phyloP scores from a whole-genome alignment of 176 grass and related monocot genomes.

The Triticum dicoccoides region DNA sequence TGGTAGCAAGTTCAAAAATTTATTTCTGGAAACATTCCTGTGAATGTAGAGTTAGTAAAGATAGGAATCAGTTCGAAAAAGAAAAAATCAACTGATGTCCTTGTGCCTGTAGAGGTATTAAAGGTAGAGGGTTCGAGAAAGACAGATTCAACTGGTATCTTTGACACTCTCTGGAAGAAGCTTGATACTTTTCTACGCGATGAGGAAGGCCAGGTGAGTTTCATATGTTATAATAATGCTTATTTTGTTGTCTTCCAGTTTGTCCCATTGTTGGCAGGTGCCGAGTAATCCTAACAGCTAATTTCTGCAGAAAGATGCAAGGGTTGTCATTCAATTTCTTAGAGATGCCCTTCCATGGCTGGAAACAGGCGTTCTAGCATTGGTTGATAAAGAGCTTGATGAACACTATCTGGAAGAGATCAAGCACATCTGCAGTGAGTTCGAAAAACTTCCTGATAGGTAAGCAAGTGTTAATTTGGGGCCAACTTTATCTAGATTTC shows the following conservation, averaged over 20 bases:
- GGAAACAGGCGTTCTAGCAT: not conserved
- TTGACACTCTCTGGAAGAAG: slow-evolving; percentile 13
- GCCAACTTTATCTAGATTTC: not conserved
- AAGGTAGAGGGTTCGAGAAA: no score
- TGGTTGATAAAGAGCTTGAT: not conserved
- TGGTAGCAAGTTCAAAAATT: not conserved
- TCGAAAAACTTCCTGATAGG: slow-evolving; percentile 16
- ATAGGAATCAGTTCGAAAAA: not conserved
- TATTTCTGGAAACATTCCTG: not conserved
- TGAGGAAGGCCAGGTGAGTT: slow-evolving; percentile 28
- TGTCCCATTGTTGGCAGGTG: not conserved
- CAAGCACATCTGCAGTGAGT: slow-evolving; percentile 13
- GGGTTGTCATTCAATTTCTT: slow-evolving; percentile 22
- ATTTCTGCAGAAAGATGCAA: slow-evolving; percentile 32
- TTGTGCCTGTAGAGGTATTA: no score
- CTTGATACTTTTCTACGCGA: slow-evolving; percentile 34
- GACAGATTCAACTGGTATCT: no score
- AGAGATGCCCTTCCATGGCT: slow-evolving; percentile 20
- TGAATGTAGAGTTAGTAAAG: not conserved
- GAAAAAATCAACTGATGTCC: not conserved
- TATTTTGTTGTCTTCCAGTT: not conserved
- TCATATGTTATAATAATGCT: not conserved
- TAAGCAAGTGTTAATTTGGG: slow-evolving; percentile 24
- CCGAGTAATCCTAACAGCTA: no score
- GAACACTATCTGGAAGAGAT: slow-evolving; percentile 27